Evolutionary conservation across 2,329 filamentous ascomycete species (phyloP).

Genomic region (Alternaria angustiovoidea): DNA sequence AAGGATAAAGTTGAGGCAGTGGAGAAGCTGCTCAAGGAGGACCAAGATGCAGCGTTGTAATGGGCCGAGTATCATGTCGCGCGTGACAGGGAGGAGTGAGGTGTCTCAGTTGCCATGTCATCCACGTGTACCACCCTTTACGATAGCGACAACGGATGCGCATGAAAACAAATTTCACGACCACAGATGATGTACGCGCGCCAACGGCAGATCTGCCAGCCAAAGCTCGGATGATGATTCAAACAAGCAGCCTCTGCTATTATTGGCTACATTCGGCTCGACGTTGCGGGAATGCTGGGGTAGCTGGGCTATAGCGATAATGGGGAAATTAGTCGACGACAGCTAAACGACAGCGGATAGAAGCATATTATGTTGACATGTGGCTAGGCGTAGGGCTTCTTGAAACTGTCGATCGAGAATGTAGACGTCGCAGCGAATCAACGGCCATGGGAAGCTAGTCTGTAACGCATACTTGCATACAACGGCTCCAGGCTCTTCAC

Average conservation of each 20-base stretch:
- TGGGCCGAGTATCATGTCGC: constrained; percentile 3
- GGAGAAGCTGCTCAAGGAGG: constrained; percentile 58
- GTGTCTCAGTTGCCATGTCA: constrained; percentile 19
- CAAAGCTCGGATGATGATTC: constrained; percentile 6
- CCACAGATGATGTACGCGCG: constrained; percentile 1
- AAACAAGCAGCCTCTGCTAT: constrained; percentile 26
- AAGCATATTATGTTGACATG: constrained; percentile 3
- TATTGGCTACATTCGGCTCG: constrained; percentile 25
- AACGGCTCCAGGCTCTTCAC: constrained; percentile 15
- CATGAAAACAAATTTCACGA: constrained; percentile 17
- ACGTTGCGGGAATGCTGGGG: constrained; percentile 16
- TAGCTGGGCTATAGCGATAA: constrained; percentile 3
- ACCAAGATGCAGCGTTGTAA: constrained; percentile 28
- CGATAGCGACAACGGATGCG: constrained; percentile 2
- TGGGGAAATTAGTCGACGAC: constrained; percentile 8
- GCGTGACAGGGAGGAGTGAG: constrained; percentile 11
- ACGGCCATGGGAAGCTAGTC: not conserved
- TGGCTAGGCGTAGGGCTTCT: constrained; percentile 6
- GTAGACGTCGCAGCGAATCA: constrained; percentile 11
- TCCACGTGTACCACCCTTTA: constrained; percentile 2
- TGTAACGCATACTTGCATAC: constrained; percentile 6
- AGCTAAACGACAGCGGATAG: constrained; percentile 9
- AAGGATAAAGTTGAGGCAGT: constrained; percentile 78
- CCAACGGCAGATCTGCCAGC: constrained; percentile 12
- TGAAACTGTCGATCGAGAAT: constrained; percentile 11